Evolutionary conservation across 2,329 filamentous ascomycete genomes (phyloP), one percentile per base, ranked within the genome.

Genomic region (Beauveria medogensis): DNA sequence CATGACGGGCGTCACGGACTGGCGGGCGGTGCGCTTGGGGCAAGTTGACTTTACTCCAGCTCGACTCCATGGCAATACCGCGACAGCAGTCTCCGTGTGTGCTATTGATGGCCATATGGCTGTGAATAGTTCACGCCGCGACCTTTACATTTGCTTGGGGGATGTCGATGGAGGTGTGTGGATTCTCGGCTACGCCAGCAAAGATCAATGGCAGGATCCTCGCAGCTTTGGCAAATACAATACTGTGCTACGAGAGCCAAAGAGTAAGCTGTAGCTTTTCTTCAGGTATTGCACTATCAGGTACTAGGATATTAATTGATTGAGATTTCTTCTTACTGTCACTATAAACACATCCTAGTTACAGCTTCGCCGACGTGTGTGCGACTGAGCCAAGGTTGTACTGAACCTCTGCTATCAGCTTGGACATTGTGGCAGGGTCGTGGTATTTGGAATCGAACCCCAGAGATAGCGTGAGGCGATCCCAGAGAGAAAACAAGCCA

Each of bases 361-460:
- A 52, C 10, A 52, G 30, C 5, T 40, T 52, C 30, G 50, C 30
- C 10, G 50, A 40, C 2, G 50, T 16, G 5, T 14, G 12, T 9
- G 3, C 41, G 2, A 46, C 54, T 5, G 54, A 44, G 18, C 12
- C 41, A 7, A 56, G 54, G 8, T 56, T 34, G 6, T 24, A 10
- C 41, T 47, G 54, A 16, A 56, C 54, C 8, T 47, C 26, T 2
- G 54, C 54, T 5, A 56, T 30, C 40, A 56, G 26, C 26, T 20
- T 34, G 8, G 41, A n/a, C 54, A 56, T 56, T 8, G 30, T 47
- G 9, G 5, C 41, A 16, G 54, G 54, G 5, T 41, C 26, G 9
- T 56, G 54, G 10, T 56, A 56, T 16, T 56, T 56, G 10, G 54
- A 44, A 26, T 56, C 54, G 7, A 56, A 56, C 9, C 54, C 54